phyloP scores from a whole-genome alignment of 2,329 filamentous ascomycete genomes.

The Claviceps lovelessii region DNA sequence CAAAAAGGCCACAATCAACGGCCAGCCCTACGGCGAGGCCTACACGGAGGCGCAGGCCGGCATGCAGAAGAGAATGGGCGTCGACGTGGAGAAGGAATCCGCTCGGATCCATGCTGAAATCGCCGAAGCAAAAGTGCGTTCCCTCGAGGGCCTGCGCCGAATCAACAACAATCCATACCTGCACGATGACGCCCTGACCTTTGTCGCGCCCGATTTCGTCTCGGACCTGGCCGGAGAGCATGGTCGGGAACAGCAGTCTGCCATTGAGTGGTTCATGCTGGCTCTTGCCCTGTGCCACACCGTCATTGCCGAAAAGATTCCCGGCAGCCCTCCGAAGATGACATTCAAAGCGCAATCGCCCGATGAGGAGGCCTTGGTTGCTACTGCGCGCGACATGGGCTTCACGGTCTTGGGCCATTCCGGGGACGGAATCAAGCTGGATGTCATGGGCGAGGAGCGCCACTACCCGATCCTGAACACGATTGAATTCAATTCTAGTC shows the following conservation, averaged over 20 bases:
- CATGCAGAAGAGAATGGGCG: constrained; percentile 81
- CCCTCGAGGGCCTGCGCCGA: constrained; percentile 57
- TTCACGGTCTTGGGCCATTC: constrained; percentile 79
- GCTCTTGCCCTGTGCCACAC: constrained; percentile 91
- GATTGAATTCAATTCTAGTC: constrained; percentile 90
- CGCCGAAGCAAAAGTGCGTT: constrained; percentile 56
- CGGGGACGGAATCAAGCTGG: constrained; percentile 68
- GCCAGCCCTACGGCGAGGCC: constrained; percentile 89
- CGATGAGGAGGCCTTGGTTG: constrained; percentile 86
- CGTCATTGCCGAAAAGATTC: constrained; percentile 78
- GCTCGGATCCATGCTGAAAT: constrained; percentile 64
- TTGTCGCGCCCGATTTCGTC: constrained; percentile 81
- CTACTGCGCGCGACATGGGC: constrained; percentile 87
- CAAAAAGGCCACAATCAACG: constrained; percentile 95
- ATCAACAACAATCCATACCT: constrained; percentile 85
- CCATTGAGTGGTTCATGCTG: constrained; percentile 85
- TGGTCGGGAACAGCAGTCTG: constrained; percentile 59
- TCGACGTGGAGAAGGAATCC: constrained; percentile 71
- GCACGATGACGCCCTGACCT: constrained; percentile 78
- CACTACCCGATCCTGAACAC: constrained; percentile 84
- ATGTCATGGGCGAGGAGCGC: constrained; percentile 72
- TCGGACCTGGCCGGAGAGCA: constrained; percentile 66
- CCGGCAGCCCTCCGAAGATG: constrained; percentile 81
- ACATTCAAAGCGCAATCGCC: constrained; percentile 95
- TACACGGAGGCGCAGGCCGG: constrained; percentile 95